Percentiles rank a stretch among this genome's conserved stretches.
Conservation (phyloP, 371 early-diverging fungal species). For the Zychaea mexicana region DNA sequence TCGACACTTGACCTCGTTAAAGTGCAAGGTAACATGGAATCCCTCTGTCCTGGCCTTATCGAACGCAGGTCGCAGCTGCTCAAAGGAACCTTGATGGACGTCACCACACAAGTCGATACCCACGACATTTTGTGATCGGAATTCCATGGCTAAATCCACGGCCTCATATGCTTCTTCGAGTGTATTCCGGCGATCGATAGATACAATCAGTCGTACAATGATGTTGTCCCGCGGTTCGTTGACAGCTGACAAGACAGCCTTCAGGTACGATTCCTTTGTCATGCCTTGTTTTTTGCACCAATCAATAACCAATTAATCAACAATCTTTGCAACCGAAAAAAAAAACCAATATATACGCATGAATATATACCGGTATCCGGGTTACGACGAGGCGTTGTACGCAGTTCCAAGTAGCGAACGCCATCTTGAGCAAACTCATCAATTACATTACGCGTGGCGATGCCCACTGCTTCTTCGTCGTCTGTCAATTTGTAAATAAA, state of each 20-base stretch:
- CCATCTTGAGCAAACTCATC: constrained; percentile 57
- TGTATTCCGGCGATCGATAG: constrained; percentile 58
- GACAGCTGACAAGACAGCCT: constrained; percentile 42
- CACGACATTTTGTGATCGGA: constrained; percentile 48
- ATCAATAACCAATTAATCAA: background rate
- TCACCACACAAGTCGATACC: constrained; percentile 73
- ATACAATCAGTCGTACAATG: constrained; percentile 52
- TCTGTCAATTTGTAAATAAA: constrained; percentile 62
- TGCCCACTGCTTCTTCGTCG: constrained; percentile 37
- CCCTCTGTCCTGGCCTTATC: constrained; percentile 46
- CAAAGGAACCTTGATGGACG: constrained; percentile 47
- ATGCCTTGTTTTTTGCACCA: constrained; percentile 27
- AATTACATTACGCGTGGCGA: constrained; percentile 50
- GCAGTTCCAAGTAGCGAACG: constrained; percentile 63
- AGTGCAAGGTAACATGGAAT: constrained; percentile 61
- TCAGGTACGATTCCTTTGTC: constrained; percentile 61
- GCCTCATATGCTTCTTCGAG: constrained; percentile 57
- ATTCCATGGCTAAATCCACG: constrained; percentile 52
- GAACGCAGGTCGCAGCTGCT: constrained; percentile 51
- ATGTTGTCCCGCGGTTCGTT: constrained; percentile 39
- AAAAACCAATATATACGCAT: background rate
- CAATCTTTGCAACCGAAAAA: too few relatives aligned
- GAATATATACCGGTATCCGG: constrained; percentile 32
- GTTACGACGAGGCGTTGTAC: constrained; percentile 60
- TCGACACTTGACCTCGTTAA: constrained; percentile 49